phyloP scores from a whole-genome alignment of 1,284 basidiomycete species.

The Pseudomicrostroma phylloplanum region DNA sequence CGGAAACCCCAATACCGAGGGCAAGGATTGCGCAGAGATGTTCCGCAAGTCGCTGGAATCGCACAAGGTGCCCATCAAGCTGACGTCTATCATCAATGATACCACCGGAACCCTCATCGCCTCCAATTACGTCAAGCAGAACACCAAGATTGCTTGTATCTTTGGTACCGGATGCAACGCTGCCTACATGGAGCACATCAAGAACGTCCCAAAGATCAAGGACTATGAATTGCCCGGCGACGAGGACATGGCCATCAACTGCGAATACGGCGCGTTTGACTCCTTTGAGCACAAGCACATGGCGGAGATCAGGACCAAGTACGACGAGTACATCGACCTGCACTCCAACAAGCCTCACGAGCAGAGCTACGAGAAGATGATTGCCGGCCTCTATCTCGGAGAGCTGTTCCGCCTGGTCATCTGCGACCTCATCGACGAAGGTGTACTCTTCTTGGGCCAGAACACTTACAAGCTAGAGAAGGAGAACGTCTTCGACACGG shows the following conservation, averaged over 20 bases:
- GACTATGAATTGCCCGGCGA: conserved; percentile 64
- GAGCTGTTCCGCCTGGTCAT: conserved; percentile 90
- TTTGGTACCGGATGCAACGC: conserved; percentile 98
- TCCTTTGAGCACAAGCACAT: conserved; percentile 91
- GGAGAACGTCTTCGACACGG: conserved; percentile 87
- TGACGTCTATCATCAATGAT: conserved; percentile 63
- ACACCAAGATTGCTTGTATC: conserved; percentile 87
- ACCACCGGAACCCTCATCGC: conserved; percentile 96
- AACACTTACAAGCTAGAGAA: conserved; percentile 93
- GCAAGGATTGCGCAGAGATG: conserved; percentile 84
- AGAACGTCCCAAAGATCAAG: conserved; percentile 68
- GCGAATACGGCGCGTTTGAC: conserved; percentile 95
- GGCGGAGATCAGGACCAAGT: conserved; percentile 70
- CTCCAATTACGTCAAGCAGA: conserved; percentile 86
- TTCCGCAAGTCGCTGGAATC: conserved; percentile 73
- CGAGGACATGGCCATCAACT: conserved; percentile 89
- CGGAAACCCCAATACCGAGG: conserved; percentile 84
- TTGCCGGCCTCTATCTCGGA: conserved; percentile 93
- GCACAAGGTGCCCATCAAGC: conserved; percentile 53
- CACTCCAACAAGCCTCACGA: conserved; percentile 92
- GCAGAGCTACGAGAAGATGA: conserved; percentile 95
- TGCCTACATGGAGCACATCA: conserved; percentile 71
- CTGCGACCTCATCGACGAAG: conserved; percentile 91
- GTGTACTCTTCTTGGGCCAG: conserved; percentile 92
- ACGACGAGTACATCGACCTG: conserved; percentile 86